phyloP scores from a whole-genome alignment of 1,284 basidiomycete genomes.

The Wolfiporia cocos region DNA sequence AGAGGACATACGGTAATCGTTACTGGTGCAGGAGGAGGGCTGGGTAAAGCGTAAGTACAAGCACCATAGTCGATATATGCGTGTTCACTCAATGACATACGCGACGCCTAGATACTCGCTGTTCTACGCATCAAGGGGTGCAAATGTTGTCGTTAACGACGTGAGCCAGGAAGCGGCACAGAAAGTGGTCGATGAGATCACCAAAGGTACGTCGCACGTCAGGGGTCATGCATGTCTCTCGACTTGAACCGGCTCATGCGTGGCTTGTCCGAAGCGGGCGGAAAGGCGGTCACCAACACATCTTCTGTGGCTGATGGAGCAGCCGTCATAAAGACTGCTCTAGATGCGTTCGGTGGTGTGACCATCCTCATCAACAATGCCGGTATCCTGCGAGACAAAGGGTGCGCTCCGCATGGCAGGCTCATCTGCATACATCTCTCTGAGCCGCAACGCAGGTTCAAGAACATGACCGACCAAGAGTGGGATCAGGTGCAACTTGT shows the following conservation, averaged over 20 bases:
- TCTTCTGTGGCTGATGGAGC: slow-evolving; percentile 89
- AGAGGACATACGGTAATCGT: slow-evolving; percentile 91
- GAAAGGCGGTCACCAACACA: slow-evolving; percentile 82
- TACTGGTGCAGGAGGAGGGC: slow-evolving; percentile 94
- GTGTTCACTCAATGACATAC: slow-evolving; percentile 1
- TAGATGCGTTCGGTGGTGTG: slow-evolving; percentile 83
- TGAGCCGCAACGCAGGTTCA: too few relatives aligned
- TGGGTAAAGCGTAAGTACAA: slow-evolving; percentile 79
- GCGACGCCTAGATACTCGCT: slow-evolving; percentile 79
- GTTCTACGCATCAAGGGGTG: slow-evolving; percentile 87
- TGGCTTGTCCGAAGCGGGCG: too few relatives aligned
- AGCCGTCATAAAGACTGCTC: slow-evolving; percentile 82
- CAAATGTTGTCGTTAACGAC: slow-evolving; percentile 95
- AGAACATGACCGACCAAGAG: slow-evolving; percentile 88
- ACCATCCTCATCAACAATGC: slow-evolving; percentile 95
- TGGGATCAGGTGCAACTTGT: slow-evolving; percentile 87
- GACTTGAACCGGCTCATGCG: neutral
- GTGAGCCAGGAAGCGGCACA: slow-evolving; percentile 87
- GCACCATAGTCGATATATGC: neutral
- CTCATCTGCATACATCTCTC: too few relatives aligned
- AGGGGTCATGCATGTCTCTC: neutral
- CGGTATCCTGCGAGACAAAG: slow-evolving; percentile 83
- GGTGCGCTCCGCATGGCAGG: slow-evolving; percentile 47
- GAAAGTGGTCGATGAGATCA: slow-evolving; percentile 90
- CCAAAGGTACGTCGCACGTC: slow-evolving; percentile 48